phyloP scores from a whole-genome alignment of 2,329 filamentous ascomycete species.

The Aspergillus sp. region DNA sequence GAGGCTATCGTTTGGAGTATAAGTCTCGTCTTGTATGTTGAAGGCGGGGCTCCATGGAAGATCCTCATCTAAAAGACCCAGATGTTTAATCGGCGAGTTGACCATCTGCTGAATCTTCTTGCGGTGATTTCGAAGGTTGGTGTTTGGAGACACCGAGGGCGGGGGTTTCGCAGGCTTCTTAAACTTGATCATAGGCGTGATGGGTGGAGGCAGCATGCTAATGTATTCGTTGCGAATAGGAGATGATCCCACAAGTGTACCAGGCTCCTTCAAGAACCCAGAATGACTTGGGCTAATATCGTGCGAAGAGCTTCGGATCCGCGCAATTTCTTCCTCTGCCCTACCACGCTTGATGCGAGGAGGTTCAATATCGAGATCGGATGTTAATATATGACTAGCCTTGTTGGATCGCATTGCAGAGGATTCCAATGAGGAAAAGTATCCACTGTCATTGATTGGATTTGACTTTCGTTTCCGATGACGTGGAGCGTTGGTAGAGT shows the following conservation, averaged over 20 bases:
- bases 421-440: conserved; percentile 94
- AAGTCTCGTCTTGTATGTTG: conserved; percentile 55
- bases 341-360: conserved; percentile 83
- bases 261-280: conserved; percentile 47
- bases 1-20: conserved; percentile 45
- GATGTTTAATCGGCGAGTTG: conserved; percentile 68
- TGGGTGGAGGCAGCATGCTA: conserved; percentile 70
- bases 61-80: conserved; percentile 47
- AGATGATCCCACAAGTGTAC: conserved; percentile 63
- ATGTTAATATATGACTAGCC: conserved; percentile 68
- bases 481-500: conserved; percentile 67
- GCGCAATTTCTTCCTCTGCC: conserved; percentile 93
- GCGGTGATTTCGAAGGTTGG: conserved; percentile 85
- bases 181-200: conserved; percentile 84
- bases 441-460: conserved; percentile 90
- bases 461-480: conserved; percentile 77
- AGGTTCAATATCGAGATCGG: conserved; percentile 74
- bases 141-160: conserved; percentile 87
- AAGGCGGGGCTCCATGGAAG: conserved; percentile 55
- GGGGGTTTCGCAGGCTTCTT: conserved; percentile 68
- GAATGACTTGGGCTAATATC: conserved; percentile 73
- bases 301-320: conserved; percentile 87
- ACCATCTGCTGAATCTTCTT: conserved; percentile 80
- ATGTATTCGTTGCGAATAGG: conserved; percentile 64
- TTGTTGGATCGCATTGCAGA: conserved; percentile 77